phyloP scores from a whole-genome alignment of 1,139 yeast genomes.

The Diutina pseudorugosa region DNA sequence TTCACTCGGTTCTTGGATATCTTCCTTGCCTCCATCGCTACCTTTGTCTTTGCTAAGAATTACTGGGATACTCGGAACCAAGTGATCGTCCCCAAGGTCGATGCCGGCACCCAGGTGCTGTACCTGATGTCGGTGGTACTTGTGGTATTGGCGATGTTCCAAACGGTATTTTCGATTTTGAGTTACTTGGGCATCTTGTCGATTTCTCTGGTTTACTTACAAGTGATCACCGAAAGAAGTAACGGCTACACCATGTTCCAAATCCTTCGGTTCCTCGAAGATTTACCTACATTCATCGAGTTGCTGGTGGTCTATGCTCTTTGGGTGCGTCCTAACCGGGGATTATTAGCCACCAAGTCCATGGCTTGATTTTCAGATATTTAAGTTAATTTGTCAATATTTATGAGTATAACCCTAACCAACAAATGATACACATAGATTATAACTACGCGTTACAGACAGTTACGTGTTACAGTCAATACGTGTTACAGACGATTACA shows the following conservation, averaged over 20 bases:
- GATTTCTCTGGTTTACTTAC: neutral
- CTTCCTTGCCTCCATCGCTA: neutral
- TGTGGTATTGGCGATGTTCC: neutral
- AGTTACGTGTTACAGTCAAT: no score
- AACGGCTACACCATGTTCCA: neutral
- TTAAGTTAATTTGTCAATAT: no score
- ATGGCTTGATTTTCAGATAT: neutral
- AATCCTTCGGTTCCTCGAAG: neutral
- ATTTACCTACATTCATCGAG: neutral
- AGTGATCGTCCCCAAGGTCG: neutral
- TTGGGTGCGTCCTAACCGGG: constrained; percentile 1
- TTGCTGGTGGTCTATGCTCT: neutral
- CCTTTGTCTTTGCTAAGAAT: neutral
- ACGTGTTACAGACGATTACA: no score
- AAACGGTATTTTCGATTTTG: neutral
- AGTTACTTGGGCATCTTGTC: neutral
- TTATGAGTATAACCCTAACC: no score
- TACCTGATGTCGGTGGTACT: neutral
- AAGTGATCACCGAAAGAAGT: neutral
- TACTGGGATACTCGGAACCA: neutral
- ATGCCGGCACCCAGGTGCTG: neutral
- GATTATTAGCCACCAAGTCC: neutral
- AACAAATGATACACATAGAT: no score
- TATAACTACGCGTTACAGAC: no score
- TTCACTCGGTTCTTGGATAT: neutral